phyloP scores from a whole-genome alignment of 768 basidiomycete genomes.

The Daedaleopsis sinensis region DNA sequence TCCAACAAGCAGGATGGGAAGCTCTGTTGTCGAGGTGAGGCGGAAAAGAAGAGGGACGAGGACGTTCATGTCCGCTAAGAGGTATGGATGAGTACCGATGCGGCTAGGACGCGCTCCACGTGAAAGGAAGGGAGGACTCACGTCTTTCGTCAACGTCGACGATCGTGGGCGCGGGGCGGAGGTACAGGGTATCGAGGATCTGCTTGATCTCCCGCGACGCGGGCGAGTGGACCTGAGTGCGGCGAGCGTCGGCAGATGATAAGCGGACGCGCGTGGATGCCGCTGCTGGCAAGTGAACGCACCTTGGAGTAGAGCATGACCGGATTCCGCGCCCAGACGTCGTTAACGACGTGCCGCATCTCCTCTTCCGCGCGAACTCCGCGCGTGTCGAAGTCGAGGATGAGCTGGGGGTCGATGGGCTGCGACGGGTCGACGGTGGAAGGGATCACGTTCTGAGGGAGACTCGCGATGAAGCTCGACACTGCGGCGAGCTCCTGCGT shows the following conservation, averaged over 20 bases:
- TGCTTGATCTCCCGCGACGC: slow-evolving; percentile 67
- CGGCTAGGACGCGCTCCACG: not conserved
- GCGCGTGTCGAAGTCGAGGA: slow-evolving; percentile 84
- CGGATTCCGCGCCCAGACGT: slow-evolving; percentile 75
- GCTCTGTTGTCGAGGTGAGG: slow-evolving; percentile 52
- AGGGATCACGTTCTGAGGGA: slow-evolving; percentile 78
- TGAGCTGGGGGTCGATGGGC: slow-evolving; percentile 78
- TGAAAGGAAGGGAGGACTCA: slow-evolving; percentile 23
- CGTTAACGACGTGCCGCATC: slow-evolving; percentile 56
- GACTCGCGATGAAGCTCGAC: slow-evolving; percentile 70
- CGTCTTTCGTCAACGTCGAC: slow-evolving; percentile 72
- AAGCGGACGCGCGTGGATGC: not conserved
- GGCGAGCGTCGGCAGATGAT: not conserved
- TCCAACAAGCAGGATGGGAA: slow-evolving; percentile 72
- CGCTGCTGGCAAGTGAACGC: slow-evolving; percentile 1
- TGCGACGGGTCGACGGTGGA: slow-evolving; percentile 58
- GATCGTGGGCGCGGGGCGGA: slow-evolving; percentile 64
- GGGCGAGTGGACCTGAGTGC: slow-evolving; percentile 60
- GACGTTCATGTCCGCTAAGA: slow-evolving; percentile 61
- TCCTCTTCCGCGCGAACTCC: slow-evolving; percentile 62
- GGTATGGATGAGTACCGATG: not conserved
- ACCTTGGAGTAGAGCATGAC: slow-evolving; percentile 80
- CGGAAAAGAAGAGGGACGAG: slow-evolving; percentile 64
- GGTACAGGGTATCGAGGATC: slow-evolving; percentile 55
- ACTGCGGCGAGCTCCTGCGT: slow-evolving; percentile 75